phyloP scores from a whole-genome alignment of 2,329 filamentous ascomycete genomes.

The Xylariaceae sp. region DNA sequence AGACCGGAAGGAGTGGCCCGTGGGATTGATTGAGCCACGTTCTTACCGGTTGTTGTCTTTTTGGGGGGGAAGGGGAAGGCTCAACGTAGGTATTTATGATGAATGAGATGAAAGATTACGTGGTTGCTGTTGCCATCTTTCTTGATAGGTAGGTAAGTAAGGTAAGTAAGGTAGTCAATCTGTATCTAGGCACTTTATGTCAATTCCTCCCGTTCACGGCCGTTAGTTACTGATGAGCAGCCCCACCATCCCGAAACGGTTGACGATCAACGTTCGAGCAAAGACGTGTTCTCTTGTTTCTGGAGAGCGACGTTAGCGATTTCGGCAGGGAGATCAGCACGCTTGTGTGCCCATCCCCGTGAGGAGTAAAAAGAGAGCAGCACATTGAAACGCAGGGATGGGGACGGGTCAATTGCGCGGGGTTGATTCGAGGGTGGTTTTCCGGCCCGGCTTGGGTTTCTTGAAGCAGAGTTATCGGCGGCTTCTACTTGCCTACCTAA shows the following conservation, averaged over 20 bases:
- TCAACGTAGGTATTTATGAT: too few species aligned
- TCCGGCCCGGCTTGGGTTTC: conserved; percentile 1
- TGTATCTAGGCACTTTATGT: neutral
- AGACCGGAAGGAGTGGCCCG: conserved; percentile 25
- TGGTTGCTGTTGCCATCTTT: neutral
- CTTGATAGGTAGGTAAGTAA: too few species aligned
- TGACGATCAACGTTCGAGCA: neutral
- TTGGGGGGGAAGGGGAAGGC: neutral
- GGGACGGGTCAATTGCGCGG: neutral
- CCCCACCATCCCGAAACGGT: neutral
- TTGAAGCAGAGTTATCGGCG: neutral
- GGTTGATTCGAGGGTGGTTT: neutral
- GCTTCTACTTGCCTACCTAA: conserved; percentile 7
- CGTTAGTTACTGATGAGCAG: neutral
- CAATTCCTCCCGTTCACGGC: neutral
- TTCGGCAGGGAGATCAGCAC: conserved; percentile 14
- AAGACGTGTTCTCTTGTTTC: neutral
- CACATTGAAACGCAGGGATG: neutral
- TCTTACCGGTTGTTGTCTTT: conserved; percentile 7
- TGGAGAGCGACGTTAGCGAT: conserved; percentile 18
- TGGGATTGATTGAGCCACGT: conserved; percentile 13
- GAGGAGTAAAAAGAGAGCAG: neutral
- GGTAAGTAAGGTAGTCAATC: too few species aligned
- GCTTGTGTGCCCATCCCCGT: neutral
- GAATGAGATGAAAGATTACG: conserved; percentile 4